Evolutionary conservation across 2,329 filamentous ascomycete species (phyloP), one percentile per base, ranked within the genome.

Genomic region (Stagonosporopsis cucurbitacearum): DNA sequence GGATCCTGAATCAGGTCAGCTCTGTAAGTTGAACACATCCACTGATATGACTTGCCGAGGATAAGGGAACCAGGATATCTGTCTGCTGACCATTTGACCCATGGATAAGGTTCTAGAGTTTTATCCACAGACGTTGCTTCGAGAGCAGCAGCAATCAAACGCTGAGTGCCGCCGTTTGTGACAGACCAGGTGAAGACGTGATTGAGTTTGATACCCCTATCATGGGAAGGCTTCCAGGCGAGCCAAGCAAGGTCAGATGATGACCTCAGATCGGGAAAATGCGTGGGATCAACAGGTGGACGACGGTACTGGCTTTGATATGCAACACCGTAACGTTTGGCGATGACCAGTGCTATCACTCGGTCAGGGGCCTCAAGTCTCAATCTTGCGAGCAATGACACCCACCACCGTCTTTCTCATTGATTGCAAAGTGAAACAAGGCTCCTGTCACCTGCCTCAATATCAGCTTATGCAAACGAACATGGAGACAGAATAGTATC

Each of bases 181-280:
- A 57, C 23, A 4, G 54, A 52, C 48, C 54, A 52, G 6, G 32
- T 48, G 12, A 56, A 20, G 20, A 56, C 33, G 23, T 51, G 47
- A n/a, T 57, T 52, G 33, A 57, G 47, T 9, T 41, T 50, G 20
- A 32, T 12, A 4, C 41, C 46, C 39, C 42, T 55, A 2, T 50
- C 46, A 12, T 50, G 40, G n/a, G 40, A 33, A 9, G 52, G 52
- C 20, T 46, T 55, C 46, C 52, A 55, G 20, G 46, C 46, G 3
- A 55, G 35, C 46, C 52, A 55, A 22, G 41, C 23, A 20, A 55
- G 45, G 15, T 50, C 52, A 17, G 52, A 55, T 19, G 46, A 50
- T 6, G 41, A 50, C 19, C 46, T 41, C 2, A 55, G n/a, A 25
- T 23, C 35, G 0, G 52, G 46, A 8, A 55, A 20, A 2, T 50